Evolutionary conservation across 2,329 filamentous ascomycete species (phyloP).

Genomic region (Thelonectria rubi): DNA sequence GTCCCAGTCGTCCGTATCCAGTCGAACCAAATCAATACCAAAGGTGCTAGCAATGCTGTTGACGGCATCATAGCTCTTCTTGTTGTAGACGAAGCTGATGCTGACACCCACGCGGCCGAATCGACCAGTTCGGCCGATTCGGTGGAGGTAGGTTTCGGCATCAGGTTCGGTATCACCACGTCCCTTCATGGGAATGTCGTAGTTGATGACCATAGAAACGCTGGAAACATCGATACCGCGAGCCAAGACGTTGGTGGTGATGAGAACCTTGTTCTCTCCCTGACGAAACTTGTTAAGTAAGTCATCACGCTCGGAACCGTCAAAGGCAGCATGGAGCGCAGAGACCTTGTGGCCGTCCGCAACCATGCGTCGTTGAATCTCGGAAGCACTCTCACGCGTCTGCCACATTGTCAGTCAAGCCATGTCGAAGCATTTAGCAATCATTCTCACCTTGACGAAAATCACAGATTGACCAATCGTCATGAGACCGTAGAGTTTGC

Average conservation of each 20-base stretch:
- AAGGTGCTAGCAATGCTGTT: conserved; percentile 83
- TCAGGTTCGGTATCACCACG: conserved; percentile 84
- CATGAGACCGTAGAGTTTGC: conserved; percentile 94
- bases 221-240: conserved; percentile 92
- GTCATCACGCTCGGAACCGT: conserved; percentile 82
- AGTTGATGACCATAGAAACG: conserved; percentile 99
- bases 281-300: conserved; percentile 88
- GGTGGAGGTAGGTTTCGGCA: conserved; percentile 95
- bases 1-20: conserved; percentile 92
- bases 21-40: conserved; percentile 79
- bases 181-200: conserved; percentile 83
- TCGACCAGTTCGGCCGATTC: conserved; percentile 94
- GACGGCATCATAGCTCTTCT: conserved; percentile 81
- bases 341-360: conserved; percentile 91
- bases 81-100: conserved; percentile 92
- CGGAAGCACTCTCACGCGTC: conserved; percentile 85
- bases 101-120: conserved; percentile 97
- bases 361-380: conserved; percentile 87
- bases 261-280: conserved; percentile 92
- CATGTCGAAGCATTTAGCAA: background rate
- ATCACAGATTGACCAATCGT: conserved; percentile 98
- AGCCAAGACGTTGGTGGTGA: conserved; percentile 95
- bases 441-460: conserved; percentile 80
- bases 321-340: conserved; percentile 86
- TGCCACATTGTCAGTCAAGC: conserved; percentile 48